These are phyloP conservation scores for Ramaria rubella DNA, from an alignment of 768 basidiomycete genomes.

Conservation along the genomic window DNA sequence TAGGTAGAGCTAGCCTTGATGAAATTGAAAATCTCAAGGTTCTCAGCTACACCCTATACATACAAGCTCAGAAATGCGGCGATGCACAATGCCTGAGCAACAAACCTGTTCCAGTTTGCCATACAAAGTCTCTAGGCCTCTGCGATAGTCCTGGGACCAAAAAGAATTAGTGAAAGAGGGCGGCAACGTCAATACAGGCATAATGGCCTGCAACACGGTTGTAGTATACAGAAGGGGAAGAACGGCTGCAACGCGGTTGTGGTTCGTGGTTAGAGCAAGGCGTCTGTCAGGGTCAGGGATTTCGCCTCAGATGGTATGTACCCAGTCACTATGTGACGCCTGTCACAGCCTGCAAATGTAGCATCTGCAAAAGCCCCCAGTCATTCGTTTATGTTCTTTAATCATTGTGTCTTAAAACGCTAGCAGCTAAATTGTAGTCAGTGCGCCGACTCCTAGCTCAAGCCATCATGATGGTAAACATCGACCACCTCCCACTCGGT, in stretches of 20 bases:
- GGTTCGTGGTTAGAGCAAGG: background rate
- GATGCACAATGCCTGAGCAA: background rate
- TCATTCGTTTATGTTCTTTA: too few species aligned
- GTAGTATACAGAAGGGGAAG: background rate
- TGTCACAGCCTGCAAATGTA: too few species aligned
- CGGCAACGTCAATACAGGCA: slow-evolving; percentile 89
- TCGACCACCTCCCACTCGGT: too few species aligned
- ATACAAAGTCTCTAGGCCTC: slow-evolving; percentile 73
- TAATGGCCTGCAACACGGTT: slow-evolving; percentile 22
- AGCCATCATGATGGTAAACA: too few species aligned
- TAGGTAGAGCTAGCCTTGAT: slow-evolving; percentile 58
- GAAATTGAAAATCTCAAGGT: slow-evolving; percentile 77
- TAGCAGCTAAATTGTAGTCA: too few species aligned
- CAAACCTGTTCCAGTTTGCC: slow-evolving; percentile 70
- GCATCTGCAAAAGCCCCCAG: too few species aligned
- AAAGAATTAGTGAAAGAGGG: slow-evolving; percentile 87
- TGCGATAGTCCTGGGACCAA: slow-evolving; percentile 88
- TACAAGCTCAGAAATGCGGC: background rate
- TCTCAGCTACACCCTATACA: slow-evolving; percentile 69
- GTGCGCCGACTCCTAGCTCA: too few species aligned
- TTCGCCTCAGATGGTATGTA: too few species aligned
- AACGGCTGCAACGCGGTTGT: too few species aligned
- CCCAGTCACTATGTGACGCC: too few species aligned
- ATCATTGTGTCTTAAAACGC: too few species aligned
- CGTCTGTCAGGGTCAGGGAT: background rate